These are phyloP conservation scores for Chytriomyces hyalinus DNA, from an alignment of 192 early-diverging fungal genomes.

Conservation along the genomic window DNA sequence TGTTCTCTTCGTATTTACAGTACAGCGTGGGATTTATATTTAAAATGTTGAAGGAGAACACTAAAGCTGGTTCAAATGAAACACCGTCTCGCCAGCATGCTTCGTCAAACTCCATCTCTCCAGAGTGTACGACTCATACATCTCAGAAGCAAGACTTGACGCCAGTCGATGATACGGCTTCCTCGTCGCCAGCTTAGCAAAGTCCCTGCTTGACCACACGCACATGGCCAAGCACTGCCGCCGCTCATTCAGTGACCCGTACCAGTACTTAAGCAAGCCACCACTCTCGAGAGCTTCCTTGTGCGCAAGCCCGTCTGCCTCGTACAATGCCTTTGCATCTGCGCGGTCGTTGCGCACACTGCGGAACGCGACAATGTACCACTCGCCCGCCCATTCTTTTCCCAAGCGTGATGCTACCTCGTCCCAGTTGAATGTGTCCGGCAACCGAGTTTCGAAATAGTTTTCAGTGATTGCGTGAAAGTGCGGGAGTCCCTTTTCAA, in stretches of 20 bases:
- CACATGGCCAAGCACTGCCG: constrained; percentile 61
- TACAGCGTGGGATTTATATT: too few species aligned
- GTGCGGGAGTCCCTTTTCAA: constrained; percentile 28
- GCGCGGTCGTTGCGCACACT: constrained; percentile 46
- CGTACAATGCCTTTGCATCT: constrained; percentile 44
- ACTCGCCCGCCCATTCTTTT: constrained; percentile 37
- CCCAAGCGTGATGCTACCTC: constrained; percentile 43
- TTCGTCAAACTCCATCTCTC: constrained; percentile 53
- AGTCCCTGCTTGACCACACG: constrained; percentile 53
- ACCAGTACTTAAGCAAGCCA: constrained; percentile 62
- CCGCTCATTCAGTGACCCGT: constrained; percentile 51
- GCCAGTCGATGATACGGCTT: constrained; percentile 54
- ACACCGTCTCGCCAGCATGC: constrained; percentile 18
- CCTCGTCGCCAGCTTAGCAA: constrained; percentile 44
- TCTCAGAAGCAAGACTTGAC: constrained; percentile 44
- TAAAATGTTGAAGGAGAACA: background rate
- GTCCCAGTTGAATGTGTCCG: constrained; percentile 51
- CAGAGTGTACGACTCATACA: constrained; percentile 58
- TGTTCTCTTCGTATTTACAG: too few species aligned
- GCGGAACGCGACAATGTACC: constrained; percentile 61
- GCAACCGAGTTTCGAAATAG: constrained; percentile 30
- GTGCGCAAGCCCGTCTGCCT: constrained; percentile 55
- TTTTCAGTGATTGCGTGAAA: constrained; percentile 38
- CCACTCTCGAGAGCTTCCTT: constrained; percentile 55
- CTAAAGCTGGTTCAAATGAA: constrained; percentile 29